Evolutionary conservation across 352 stramenopile genomes (phyloP).

Genomic region (Phytophthora nicotianae): DNA sequence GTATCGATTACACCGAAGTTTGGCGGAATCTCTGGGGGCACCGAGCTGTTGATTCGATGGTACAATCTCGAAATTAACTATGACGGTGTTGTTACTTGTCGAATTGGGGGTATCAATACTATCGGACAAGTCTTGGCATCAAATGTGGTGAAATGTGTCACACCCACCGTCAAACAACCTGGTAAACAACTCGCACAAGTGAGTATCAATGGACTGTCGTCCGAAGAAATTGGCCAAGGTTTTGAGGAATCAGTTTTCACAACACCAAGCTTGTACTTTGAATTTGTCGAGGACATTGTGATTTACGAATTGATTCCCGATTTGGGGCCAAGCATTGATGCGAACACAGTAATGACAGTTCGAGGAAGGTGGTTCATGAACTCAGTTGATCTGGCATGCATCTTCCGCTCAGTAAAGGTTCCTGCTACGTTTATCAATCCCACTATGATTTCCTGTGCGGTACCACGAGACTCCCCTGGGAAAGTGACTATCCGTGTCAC

Average conservation of each 20-base stretch:
- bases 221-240: too few species aligned
- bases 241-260: too few species aligned
- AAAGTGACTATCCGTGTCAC: constrained; percentile 75
- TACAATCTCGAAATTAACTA: constrained; percentile 66
- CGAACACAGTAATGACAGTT: constrained; percentile 68
- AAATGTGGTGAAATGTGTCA: constrained; percentile 58
- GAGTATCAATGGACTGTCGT: constrained; percentile 55
- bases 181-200: constrained; percentile 55
- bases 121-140: constrained; percentile 34
- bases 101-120: constrained; percentile 41
- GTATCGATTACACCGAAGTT: constrained; percentile 59
- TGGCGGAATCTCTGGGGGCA: constrained; percentile 59
- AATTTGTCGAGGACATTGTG: constrained; percentile 49
- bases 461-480: constrained; percentile 65
- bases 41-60: constrained; percentile 54
- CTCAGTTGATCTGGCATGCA: constrained; percentile 57
- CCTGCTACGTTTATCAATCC: constrained; percentile 56
- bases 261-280: constrained; percentile 42
- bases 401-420: constrained; percentile 44
- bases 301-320: constrained; percentile 58
- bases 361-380: constrained; percentile 69
- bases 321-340: constrained; percentile 56
- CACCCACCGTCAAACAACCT: constrained; percentile 29
- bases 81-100: constrained; percentile 40
- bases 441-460: constrained; percentile 57